Conservation (phyloP, 139 green algal species). For the Raphidocelis subcapitata region DNA sequence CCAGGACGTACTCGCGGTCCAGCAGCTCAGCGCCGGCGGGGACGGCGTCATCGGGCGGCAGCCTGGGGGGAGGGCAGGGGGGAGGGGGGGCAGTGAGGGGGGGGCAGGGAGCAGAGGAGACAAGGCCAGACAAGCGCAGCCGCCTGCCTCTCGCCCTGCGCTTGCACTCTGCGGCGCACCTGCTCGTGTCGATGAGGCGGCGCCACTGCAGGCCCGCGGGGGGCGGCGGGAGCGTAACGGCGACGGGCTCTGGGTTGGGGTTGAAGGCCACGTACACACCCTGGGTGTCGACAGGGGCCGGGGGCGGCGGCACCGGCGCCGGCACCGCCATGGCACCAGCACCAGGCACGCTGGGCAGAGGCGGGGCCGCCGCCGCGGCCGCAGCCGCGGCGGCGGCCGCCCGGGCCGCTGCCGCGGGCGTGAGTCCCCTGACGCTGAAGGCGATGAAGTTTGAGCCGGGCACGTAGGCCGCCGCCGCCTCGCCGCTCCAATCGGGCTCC, state of each 20-base stretch:
- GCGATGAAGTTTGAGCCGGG: conserved; percentile 40
- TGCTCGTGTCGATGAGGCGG: conserved; percentile 24
- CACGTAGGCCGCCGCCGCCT: conserved; percentile 5
- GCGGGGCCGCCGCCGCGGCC: not conserved
- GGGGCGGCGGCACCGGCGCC: not conserved
- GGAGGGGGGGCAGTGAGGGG: not conserved
- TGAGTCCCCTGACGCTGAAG: conserved; percentile 18
- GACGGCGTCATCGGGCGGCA: conserved; percentile 11
- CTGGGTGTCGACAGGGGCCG: conserved; percentile 10
- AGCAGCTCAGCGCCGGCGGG: conserved; percentile 10
- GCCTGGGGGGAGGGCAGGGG: not conserved
- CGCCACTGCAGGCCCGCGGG: conserved; percentile 20
- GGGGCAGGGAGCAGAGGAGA: too few species aligned
- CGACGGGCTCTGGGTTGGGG: conserved; percentile 25
- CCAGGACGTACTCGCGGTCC: conserved; percentile 21
- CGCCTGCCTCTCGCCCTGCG: not conserved
- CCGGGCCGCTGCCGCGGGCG: not conserved
- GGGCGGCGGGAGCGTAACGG: conserved; percentile 25
- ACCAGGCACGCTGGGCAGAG: too few species aligned
- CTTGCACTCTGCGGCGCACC: not conserved
- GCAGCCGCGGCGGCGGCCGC: not conserved
- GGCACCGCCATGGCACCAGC: too few species aligned
- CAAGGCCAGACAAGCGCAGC: not conserved
- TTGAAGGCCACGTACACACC: conserved; percentile 53
- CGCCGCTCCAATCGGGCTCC: conserved; percentile 43